phyloP scores from a whole-genome alignment of 2,329 filamentous ascomycete genomes.

The Peltaster fructicola region DNA sequence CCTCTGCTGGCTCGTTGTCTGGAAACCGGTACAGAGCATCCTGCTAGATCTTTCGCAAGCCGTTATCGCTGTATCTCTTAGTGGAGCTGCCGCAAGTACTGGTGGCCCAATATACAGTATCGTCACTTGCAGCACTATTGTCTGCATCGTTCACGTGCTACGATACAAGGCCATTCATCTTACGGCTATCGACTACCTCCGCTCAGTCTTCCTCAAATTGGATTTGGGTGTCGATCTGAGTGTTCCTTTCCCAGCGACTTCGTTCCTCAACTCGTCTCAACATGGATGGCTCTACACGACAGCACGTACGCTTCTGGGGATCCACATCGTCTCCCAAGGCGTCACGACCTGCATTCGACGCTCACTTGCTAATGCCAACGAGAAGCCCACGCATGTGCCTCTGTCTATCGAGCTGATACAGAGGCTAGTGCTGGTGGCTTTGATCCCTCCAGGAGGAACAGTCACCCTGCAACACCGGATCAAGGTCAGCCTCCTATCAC shows the following conservation, averaged over 20 bases:
- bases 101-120: constrained; percentile 55
- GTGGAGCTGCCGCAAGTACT: constrained; percentile 56
- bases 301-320: constrained; percentile 18
- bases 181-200: constrained; percentile 20
- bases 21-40: constrained; percentile 72
- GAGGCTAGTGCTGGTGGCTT: constrained; percentile 14
- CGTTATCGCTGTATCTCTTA: constrained; percentile 78
- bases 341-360: constrained; percentile 19
- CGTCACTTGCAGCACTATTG: constrained; percentile 52
- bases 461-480: too few species aligned
- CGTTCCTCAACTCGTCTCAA: constrained; percentile 15
- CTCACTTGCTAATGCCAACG: constrained; percentile 19
- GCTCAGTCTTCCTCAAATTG: constrained; percentile 19
- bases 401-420: constrained; percentile 14
- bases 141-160: constrained; percentile 34
- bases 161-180: constrained; percentile 33
- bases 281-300: constrained; percentile 16
- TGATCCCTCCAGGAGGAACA: too few species aligned
- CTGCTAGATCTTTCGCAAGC: constrained; percentile 82
- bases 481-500: constrained; percentile 9
- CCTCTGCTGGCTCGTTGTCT: constrained; percentile 64
- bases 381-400: constrained; percentile 14
- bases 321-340: constrained; percentile 21
- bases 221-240: constrained; percentile 16
- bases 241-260: constrained; percentile 14